These are phyloP conservation scores for Didymellaceae sp. DNA, from an alignment of 2,329 filamentous ascomycete genomes.

Conservation along the genomic window DNA sequence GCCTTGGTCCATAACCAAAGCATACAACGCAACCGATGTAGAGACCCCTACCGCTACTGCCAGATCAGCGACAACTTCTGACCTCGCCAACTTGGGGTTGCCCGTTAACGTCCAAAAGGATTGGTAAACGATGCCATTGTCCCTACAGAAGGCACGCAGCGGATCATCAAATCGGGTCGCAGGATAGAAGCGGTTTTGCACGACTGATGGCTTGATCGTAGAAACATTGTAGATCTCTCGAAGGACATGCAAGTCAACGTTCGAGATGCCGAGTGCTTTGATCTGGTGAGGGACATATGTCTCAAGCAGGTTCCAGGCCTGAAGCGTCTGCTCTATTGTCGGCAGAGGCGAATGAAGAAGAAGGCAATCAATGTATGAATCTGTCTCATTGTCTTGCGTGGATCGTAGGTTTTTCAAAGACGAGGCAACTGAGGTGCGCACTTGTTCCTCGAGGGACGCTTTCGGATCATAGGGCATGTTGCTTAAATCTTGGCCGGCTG, in stretches of 20 bases:
- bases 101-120: constrained; percentile 68
- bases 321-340: constrained; percentile 60
- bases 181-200: constrained; percentile 77
- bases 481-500: constrained; percentile 64
- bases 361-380: constrained; percentile 62
- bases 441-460: constrained; percentile 67
- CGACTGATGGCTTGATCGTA: constrained; percentile 64
- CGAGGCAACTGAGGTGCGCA: constrained; percentile 69
- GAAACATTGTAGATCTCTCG: constrained; percentile 57
- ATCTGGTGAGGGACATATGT: constrained; percentile 70
- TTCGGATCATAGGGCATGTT: constrained; percentile 69
- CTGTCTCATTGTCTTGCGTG: constrained; percentile 39
- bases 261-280: constrained; percentile 76
- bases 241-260: constrained; percentile 67
- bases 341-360: constrained; percentile 65
- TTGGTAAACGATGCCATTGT: constrained; percentile 62
- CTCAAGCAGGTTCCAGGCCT: constrained; percentile 71
- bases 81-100: constrained; percentile 60
- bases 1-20: constrained; percentile 61
- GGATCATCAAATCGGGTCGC: constrained; percentile 65
- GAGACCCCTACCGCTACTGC: constrained; percentile 53
- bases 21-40: constrained; percentile 61
- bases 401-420: constrained; percentile 68
- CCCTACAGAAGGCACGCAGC: constrained; percentile 63
- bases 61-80: constrained; percentile 58